A percentile compares a stretch with the other conserved stretches of the same genome.
Evolutionary conservation across 1,284 basidiomycete genomes (phyloP).

Genomic region (Cryptococcus neoformans): DNA sequence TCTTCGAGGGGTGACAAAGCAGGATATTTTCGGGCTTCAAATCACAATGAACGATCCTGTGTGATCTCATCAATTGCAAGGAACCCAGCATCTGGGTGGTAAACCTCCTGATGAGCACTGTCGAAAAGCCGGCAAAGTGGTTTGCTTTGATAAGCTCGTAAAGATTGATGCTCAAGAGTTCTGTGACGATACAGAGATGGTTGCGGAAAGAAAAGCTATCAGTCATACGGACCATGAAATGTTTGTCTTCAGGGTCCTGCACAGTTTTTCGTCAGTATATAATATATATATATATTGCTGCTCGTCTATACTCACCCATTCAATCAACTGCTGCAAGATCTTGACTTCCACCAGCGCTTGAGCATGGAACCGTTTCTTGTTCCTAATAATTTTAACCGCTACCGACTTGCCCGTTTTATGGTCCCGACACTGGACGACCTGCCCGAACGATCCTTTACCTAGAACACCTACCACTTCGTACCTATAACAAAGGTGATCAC

Average conservation of each 20-base stretch:
- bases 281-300: too few species aligned
- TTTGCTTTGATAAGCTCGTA: slow-evolving; percentile 99
- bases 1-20: slow-evolving; percentile 90
- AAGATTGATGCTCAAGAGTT: slow-evolving; percentile 95
- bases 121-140: slow-evolving; percentile 95
- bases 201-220: slow-evolving; percentile 98
- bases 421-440: slow-evolving; percentile 94
- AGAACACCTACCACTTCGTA: slow-evolving; percentile 91
- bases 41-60: slow-evolving; percentile 99
- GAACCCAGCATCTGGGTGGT: slow-evolving; percentile 93
- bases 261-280: background rate
- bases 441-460: slow-evolving; percentile 98
- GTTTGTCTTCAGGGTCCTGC: slow-evolving; percentile 92
- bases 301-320: slow-evolving; percentile 66
- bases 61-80: slow-evolving; percentile 88
- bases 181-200: slow-evolving; percentile 98
- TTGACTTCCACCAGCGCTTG: slow-evolving; percentile 99
- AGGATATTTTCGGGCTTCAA: slow-evolving; percentile 99
- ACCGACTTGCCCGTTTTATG: slow-evolving; percentile 95
- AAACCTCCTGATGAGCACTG: slow-evolving; percentile 89
- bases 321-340: slow-evolving; percentile 90
- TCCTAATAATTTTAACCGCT: slow-evolving; percentile 98
- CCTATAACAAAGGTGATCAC: slow-evolving; percentile 93
- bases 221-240: slow-evolving; percentile 97
- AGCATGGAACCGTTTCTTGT: slow-evolving; percentile 99